A percentile compares a stretch with the other conserved stretches of the same genome.
Evolutionary conservation across 176 grass and related monocot species (phyloP).

Genomic region (Eleusine coracana): DNA sequence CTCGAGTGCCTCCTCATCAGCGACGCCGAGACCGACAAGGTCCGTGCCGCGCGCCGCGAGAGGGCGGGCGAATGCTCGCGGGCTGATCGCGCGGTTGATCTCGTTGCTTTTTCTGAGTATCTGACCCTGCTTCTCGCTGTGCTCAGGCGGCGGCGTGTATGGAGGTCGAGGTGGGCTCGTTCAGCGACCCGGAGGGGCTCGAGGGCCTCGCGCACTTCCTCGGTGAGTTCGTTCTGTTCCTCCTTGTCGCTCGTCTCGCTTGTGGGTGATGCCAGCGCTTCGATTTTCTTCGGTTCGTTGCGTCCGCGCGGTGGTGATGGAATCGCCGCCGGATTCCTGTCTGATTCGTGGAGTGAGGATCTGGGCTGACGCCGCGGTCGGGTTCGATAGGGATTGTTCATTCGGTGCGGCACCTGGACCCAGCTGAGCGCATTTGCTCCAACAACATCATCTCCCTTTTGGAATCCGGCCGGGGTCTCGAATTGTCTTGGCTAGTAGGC

Average conservation of each 20-base stretch:
- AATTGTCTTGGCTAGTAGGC: not conserved
- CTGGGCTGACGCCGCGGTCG: not conserved
- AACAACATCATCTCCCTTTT: slow-evolving; percentile 1
- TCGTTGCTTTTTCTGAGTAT: not conserved
- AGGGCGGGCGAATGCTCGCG: slow-evolving; percentile 12
- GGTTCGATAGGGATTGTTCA: slow-evolving; percentile 17
- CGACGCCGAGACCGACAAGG: slow-evolving; percentile 94
- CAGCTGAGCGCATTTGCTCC: not conserved
- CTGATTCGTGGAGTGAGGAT: slow-evolving; percentile 25
- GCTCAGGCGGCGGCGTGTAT: slow-evolving; percentile 84
- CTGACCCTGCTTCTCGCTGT: not conserved
- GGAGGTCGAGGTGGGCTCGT: slow-evolving; percentile 84
- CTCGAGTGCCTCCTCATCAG: slow-evolving; percentile 87
- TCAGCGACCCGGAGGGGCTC: slow-evolving; percentile 82
- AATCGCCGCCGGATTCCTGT: slow-evolving; percentile 19
- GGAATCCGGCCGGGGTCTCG: slow-evolving; percentile 20
- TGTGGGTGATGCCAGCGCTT: not conserved
- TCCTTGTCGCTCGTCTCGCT: not conserved
- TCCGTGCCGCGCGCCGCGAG: slow-evolving; percentile 4
- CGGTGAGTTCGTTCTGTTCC: slow-evolving; percentile 45
- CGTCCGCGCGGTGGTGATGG: slow-evolving; percentile 1
- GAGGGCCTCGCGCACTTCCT: slow-evolving; percentile 99
- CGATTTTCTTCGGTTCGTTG: slow-evolving; percentile 16
- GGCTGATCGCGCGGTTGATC: not conserved
- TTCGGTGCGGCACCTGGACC: slow-evolving; percentile 12